A percentile compares a stretch with the other conserved stretches of the same genome.
phyloP scores from a whole-genome alignment of 2,329 filamentous ascomycete species.

The Colletotrichum higginsianum region DNA sequence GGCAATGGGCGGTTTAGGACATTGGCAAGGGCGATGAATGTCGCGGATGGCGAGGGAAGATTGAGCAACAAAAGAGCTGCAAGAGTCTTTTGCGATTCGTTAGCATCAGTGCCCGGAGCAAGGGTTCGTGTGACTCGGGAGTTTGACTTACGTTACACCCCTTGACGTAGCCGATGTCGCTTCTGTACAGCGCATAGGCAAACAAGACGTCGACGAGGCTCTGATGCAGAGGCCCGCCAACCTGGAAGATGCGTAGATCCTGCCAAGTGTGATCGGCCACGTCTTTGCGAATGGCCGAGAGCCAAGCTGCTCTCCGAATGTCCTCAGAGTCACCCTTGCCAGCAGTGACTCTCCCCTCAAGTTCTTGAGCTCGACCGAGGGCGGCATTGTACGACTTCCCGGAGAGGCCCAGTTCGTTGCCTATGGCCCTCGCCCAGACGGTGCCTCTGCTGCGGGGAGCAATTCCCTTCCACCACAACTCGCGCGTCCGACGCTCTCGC shows the following conservation, averaged over 20 bases:
- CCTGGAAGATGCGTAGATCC: conserved; percentile 81
- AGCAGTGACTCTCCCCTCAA: conserved; percentile 70
- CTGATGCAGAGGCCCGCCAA: conserved; percentile 75
- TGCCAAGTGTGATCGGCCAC: conserved; percentile 76
- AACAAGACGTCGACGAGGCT: conserved; percentile 80
- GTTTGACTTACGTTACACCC: conserved; percentile 78
- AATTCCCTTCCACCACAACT: conserved; percentile 88
- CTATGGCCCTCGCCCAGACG: conserved; percentile 80
- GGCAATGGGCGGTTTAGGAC: conserved; percentile 82
- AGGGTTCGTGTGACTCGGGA: background rate
- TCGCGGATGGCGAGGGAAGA: conserved; percentile 72
- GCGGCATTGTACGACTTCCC: conserved; percentile 80
- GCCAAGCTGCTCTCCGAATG: conserved; percentile 70
- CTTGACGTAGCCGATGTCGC: conserved; percentile 83
- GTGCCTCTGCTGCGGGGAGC: conserved; percentile 77
- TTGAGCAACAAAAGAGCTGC: conserved; percentile 82
- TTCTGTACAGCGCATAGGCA: conserved; percentile 86
- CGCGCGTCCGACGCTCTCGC: conserved; percentile 76
- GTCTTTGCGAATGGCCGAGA: conserved; percentile 75
- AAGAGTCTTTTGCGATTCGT: conserved; percentile 68
- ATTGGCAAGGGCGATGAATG: conserved; percentile 83
- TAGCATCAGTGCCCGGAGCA: conserved; percentile 38
- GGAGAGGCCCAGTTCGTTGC: conserved; percentile 79
- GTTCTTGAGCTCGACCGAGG: conserved; percentile 74
- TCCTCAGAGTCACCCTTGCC: conserved; percentile 69